phyloP scores from a whole-genome alignment of 2,329 filamentous ascomycete genomes.

The Magnaporthiopsis poae region DNA sequence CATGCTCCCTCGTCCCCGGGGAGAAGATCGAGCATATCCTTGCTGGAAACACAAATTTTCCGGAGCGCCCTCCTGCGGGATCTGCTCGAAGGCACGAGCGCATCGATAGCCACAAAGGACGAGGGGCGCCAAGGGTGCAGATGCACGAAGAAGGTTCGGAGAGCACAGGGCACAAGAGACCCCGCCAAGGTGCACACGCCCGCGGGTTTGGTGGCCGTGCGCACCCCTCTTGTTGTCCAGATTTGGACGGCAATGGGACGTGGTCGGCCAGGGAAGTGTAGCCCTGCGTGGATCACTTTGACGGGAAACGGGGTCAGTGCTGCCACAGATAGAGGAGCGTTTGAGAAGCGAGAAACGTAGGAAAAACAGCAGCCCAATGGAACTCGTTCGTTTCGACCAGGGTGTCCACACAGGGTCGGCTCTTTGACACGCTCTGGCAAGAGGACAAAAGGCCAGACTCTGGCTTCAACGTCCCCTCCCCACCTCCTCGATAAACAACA shows the following conservation, averaged over 20 bases:
- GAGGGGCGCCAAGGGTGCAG: neutral
- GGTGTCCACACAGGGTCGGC: neutral
- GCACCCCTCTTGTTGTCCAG: neutral
- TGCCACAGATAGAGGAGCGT: neutral
- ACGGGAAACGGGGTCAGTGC: neutral
- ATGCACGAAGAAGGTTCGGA: neutral
- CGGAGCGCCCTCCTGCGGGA: neutral
- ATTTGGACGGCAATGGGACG: neutral
- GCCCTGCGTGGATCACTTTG: constrained; percentile 4
- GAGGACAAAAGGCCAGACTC: neutral
- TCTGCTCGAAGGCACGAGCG: neutral
- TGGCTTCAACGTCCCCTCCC: no score
- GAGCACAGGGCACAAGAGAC: neutral
- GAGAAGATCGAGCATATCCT: neutral
- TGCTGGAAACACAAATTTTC: neutral
- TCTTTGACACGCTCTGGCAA: neutral
- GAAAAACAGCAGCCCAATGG: neutral
- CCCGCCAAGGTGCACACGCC: neutral
- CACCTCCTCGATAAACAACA: neutral
- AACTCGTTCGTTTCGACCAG: neutral
- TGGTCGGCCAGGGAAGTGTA: neutral
- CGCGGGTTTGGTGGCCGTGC: neutral
- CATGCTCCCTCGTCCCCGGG: neutral
- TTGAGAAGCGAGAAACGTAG: neutral
- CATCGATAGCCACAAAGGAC: no score